A percentile compares a stretch with the other conserved stretches of the same genome.
These are phyloP conservation scores for Nicotiana benthamiana DNA, from an alignment of 257 asterid species.

Conservation along the genomic window DNA sequence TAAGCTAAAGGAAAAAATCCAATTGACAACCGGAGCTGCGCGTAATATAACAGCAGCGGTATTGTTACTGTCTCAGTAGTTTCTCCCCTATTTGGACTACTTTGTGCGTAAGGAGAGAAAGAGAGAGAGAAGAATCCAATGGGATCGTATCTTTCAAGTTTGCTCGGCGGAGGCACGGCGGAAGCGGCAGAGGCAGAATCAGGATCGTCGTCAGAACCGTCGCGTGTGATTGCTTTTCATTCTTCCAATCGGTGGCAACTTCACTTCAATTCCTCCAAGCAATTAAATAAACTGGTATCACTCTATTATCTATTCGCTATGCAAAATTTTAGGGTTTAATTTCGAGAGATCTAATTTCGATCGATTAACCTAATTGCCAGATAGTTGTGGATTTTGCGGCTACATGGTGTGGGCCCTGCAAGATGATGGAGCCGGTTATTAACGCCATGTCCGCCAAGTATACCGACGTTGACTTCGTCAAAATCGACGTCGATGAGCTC, in stretches of 20 bases:
- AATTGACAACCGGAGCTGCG: not conserved
- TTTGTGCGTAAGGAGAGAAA: not conserved
- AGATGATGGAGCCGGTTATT: conserved; percentile 61
- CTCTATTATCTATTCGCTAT: not conserved
- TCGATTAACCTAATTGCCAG: conserved; percentile 33
- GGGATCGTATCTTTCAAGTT: conserved; percentile 33
- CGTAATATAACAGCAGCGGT: not conserved
- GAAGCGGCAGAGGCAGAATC: conserved; percentile 24
- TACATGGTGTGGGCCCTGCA: conserved; percentile 96
- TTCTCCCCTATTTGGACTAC: not conserved
- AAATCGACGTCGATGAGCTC: conserved; percentile 83
- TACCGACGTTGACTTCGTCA: conserved; percentile 64
- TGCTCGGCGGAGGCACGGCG: conserved; percentile 27
- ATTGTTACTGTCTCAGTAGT: not conserved
- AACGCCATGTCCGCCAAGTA: conserved; percentile 44
- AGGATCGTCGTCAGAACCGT: conserved; percentile 28
- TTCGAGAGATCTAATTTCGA: not conserved
- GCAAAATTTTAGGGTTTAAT: not conserved
- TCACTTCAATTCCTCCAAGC: conserved; percentile 57
- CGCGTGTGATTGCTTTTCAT: conserved; percentile 66
- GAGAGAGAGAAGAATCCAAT: conserved; percentile 6
- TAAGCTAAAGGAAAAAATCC: too few species aligned
- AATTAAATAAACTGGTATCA: conserved; percentile 65
- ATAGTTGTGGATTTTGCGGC: conserved; percentile 85
- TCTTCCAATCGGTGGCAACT: conserved; percentile 68